These are phyloP conservation scores for Combretum micranthum DNA, from an alignment of 345 rosid genomes.

Conservation along the genomic window DNA sequence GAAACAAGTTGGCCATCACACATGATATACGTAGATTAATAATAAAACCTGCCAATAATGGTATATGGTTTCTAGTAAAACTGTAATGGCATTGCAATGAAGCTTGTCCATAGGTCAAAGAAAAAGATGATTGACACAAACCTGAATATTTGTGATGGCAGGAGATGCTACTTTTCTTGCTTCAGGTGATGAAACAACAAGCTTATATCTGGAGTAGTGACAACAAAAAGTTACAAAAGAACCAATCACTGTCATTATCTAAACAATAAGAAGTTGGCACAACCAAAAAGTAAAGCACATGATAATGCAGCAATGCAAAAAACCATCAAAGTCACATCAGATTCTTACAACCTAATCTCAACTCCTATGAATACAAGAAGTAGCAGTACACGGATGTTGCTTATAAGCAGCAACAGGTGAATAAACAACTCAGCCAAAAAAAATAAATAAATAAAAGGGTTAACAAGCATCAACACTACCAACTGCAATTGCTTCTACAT, in stretches of 20 bases:
- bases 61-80: too few species aligned
- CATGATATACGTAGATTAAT: too few species aligned
- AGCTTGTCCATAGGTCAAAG: not conserved
- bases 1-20: too few species aligned
- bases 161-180: constrained; percentile 84
- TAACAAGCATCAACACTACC: not conserved
- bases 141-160: constrained; percentile 80
- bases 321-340: not conserved
- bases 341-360: constrained; percentile 7
- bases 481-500: not conserved
- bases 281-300: not conserved
- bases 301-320: not conserved
- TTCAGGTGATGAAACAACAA: constrained; percentile 74
- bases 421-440: not conserved
- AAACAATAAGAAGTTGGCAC: too few species aligned
- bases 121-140: constrained; percentile 12
- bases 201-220: constrained; percentile 55
- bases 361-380: not conserved
- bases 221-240: too few species aligned
- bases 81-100: too few species aligned
- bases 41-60: too few species aligned
- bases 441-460: not conserved
- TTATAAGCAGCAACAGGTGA: not conserved
- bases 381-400: not conserved
- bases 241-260: too few species aligned